Conservation (phyloP, 306 rosid species). For the Quercus glauca region DNA sequence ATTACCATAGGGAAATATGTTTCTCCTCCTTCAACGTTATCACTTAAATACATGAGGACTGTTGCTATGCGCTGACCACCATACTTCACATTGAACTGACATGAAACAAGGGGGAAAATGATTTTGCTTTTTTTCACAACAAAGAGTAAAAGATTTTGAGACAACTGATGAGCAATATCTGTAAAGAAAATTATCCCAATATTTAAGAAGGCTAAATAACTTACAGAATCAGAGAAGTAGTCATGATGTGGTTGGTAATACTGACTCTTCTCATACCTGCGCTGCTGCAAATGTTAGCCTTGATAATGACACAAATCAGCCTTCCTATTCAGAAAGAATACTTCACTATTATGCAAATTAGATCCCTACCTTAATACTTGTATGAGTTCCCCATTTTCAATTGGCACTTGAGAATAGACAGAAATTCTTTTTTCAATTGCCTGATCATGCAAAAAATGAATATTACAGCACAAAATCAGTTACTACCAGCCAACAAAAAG, state of each 20-base stretch:
- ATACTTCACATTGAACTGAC: conserved; percentile 92
- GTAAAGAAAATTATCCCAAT: background rate
- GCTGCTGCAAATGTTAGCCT: conserved; percentile 87
- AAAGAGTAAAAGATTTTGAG: conserved; percentile 16
- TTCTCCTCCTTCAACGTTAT: conserved; percentile 95
- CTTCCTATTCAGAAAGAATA: conserved; percentile 14
- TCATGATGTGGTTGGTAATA: conserved; percentile 93
- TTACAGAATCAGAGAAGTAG: conserved; percentile 94
- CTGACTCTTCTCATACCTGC: conserved; percentile 91
- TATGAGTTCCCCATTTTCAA: conserved; percentile 91
- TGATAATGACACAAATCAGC: conserved; percentile 23
- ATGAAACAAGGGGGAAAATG: conserved; percentile 7
- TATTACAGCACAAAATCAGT: conserved; percentile 21
- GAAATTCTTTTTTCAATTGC: conserved; percentile 97
- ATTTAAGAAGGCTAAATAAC: conserved; percentile 22
- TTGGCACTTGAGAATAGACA: conserved; percentile 84
- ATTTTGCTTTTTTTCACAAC: conserved; percentile 9
- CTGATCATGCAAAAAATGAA: conserved; percentile 44
- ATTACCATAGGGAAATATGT: conserved; percentile 86
- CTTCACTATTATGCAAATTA: conserved; percentile 20
- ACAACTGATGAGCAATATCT: conserved; percentile 13
- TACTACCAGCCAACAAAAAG: background rate
- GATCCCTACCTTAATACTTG: conserved; percentile 85
- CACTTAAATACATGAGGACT: conserved; percentile 88
- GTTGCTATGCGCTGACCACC: conserved; percentile 99